Percentiles rank a stretch among this genome's conserved stretches.
phyloP scores from a whole-genome alignment of 2,329 filamentous ascomycete genomes.

The Colletotrichum plurivorum region DNA sequence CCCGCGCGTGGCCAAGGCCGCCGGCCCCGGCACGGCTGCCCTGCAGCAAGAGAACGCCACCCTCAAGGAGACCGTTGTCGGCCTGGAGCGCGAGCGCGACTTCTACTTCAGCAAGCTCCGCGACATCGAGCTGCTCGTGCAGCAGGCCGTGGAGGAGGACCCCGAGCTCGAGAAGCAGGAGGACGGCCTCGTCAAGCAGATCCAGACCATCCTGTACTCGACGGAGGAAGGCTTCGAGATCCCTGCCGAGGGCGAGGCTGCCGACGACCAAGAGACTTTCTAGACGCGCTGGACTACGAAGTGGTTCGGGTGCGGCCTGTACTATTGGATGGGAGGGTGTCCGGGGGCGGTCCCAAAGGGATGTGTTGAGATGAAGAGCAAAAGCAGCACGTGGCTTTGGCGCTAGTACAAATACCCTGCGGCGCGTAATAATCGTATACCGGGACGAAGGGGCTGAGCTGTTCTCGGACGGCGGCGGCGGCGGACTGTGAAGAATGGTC shows the following conservation, averaged over 20 bases:
- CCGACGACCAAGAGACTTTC: slow-evolving; percentile 87
- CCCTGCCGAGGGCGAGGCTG: slow-evolving; percentile 80
- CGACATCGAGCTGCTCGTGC: slow-evolving; percentile 95
- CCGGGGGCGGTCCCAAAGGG: background rate
- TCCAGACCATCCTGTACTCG: slow-evolving; percentile 96
- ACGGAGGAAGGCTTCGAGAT: slow-evolving; percentile 96
- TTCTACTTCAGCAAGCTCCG: slow-evolving; percentile 99
- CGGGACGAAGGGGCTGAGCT: slow-evolving; percentile 30
- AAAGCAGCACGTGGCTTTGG: slow-evolving; percentile 36
- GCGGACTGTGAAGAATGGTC: slow-evolving; percentile 1
- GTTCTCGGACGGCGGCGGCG: slow-evolving; percentile 17
- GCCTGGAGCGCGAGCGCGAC: slow-evolving; percentile 94
- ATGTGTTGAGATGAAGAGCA: slow-evolving; percentile 1
- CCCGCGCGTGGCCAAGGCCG: slow-evolving; percentile 61
- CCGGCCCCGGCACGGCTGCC: slow-evolving; percentile 73
- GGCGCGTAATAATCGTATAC: slow-evolving; percentile 39
- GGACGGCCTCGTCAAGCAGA: slow-evolving; percentile 91
- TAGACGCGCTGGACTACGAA: slow-evolving; percentile 51
- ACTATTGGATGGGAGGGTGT: slow-evolving; percentile 13
- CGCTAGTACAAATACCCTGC: slow-evolving; percentile 40
- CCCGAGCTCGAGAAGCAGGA: slow-evolving; percentile 96
- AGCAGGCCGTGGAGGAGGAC: slow-evolving; percentile 92
- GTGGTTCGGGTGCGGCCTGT: background rate
- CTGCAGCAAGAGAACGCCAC: slow-evolving; percentile 88
- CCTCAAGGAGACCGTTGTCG: slow-evolving; percentile 94